Evolutionary conservation across 805 yeast genomes (phyloP).

Genomic region (Wickerhamia fluorescens): DNA sequence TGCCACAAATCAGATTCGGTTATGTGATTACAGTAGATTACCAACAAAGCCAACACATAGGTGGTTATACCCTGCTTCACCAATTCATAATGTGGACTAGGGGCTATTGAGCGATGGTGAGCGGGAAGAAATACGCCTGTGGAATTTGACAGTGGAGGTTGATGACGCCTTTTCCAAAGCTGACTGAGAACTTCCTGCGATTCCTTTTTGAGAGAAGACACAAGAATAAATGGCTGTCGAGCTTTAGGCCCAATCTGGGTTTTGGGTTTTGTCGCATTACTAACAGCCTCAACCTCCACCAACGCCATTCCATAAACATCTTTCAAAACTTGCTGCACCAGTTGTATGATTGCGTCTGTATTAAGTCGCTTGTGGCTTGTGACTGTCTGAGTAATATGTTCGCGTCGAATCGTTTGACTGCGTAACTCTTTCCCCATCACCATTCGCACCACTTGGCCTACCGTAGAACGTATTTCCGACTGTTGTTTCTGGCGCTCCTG

Average conservation of each 20-base stretch:
- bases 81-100: constrained; percentile 19
- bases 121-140: constrained; percentile 14
- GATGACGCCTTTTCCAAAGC: constrained; percentile 13
- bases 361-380: constrained; percentile 1
- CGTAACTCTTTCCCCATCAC: constrained; percentile 16
- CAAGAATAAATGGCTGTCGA: constrained; percentile 13
- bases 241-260: constrained; percentile 3
- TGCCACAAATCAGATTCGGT: constrained; percentile 18
- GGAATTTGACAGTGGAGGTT: neutral
- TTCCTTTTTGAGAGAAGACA: constrained; percentile 12
- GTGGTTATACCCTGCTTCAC: constrained; percentile 25
- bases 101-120: constrained; percentile 9
- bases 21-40: constrained; percentile 26
- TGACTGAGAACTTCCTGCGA: constrained; percentile 18
- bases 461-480: constrained; percentile 2
- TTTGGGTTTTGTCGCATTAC: constrained; percentile 2
- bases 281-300: constrained; percentile 9
- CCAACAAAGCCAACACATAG: constrained; percentile 20
- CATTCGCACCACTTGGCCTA: constrained; percentile 9
- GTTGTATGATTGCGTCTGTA: constrained; percentile 10
- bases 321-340: constrained; percentile 12
- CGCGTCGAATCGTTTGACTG: constrained; percentile 17
- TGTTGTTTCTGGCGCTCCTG: too few species aligned
- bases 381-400: constrained; percentile 8
- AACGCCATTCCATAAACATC: constrained; percentile 22